These are phyloP conservation scores for Beta lomatogona DNA, from an alignment of 179 eudicot species.

Conservation along the genomic window DNA sequence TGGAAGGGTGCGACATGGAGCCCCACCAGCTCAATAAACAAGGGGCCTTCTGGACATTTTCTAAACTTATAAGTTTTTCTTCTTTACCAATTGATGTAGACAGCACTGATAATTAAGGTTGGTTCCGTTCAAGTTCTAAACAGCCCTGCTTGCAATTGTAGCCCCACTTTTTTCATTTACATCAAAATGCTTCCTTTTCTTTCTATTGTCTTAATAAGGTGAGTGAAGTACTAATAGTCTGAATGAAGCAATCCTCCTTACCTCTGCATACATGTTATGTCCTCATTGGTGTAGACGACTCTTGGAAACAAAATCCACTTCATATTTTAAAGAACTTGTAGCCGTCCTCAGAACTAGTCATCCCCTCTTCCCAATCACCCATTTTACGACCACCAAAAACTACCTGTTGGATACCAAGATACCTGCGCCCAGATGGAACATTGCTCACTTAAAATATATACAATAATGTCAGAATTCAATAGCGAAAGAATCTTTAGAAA, in stretches of 20 bases:
- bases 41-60: too few relatives aligned
- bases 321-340: conserved; percentile 81
- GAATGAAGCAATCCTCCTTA: neutral
- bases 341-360: conserved; percentile 71
- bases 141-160: too few relatives aligned
- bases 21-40: too few relatives aligned
- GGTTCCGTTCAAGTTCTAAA: too few relatives aligned
- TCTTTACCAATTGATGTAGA: too few relatives aligned
- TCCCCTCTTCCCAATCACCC: conserved; percentile 97
- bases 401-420: conserved; percentile 83
- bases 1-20: too few relatives aligned
- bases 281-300: neutral
- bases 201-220: too few relatives aligned
- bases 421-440: conserved; percentile 39
- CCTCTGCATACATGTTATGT: neutral
- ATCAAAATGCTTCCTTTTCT: too few relatives aligned
- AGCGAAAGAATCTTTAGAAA: neutral
- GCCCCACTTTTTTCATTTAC: too few relatives aligned
- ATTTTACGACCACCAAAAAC: conserved; percentile 80
- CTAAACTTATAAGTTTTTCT: too few relatives aligned
- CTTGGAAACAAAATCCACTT: conserved; percentile 20
- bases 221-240: neutral
- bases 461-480: neutral
- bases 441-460: neutral
- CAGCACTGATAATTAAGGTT: too few relatives aligned